phyloP scores from a whole-genome alignment of 352 stramenopile genomes.

The Phytopythium vexans region DNA sequence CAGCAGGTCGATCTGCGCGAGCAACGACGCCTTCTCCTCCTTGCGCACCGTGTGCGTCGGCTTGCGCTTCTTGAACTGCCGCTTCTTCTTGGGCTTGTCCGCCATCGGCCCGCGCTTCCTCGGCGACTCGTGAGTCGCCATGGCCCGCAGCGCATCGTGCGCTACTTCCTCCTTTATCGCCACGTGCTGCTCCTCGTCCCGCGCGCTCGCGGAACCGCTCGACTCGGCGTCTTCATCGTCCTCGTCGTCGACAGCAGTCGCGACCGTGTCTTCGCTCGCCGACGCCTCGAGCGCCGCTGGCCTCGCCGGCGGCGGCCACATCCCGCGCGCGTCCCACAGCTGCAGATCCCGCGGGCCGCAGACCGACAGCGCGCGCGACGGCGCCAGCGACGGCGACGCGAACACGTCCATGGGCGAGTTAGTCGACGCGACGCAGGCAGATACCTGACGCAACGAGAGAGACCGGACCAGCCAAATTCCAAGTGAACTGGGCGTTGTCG shows the following conservation, averaged over 20 bases:
- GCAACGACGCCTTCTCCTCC: constrained; percentile 34
- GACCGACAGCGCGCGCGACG: background rate
- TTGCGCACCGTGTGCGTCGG: constrained; percentile 39
- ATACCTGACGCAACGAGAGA: too few species aligned
- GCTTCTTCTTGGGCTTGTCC: constrained; percentile 19
- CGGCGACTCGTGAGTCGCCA: background rate
- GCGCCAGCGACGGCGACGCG: background rate
- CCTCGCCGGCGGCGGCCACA: background rate
- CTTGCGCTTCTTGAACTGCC: constrained; percentile 39
- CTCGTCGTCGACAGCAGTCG: constrained; percentile 4
- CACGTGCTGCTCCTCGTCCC: background rate
- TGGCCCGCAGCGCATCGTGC: constrained; percentile 1
- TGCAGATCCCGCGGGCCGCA: background rate
- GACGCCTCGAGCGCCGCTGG: too few species aligned
- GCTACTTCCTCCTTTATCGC: constrained; percentile 5
- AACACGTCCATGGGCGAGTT: constrained; percentile 2
- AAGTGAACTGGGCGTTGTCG: too few species aligned
- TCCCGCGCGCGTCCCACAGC: background rate
- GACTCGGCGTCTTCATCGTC: constrained; percentile 4
- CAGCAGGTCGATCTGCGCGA: constrained; percentile 23
- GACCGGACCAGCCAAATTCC: too few species aligned
- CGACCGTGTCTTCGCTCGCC: background rate
- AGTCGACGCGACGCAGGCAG: background rate
- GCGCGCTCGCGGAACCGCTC: background rate
- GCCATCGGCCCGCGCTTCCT: background rate